Evolutionary conservation across 306 rosid species (phyloP).

Genomic region (Vicia faba): DNA sequence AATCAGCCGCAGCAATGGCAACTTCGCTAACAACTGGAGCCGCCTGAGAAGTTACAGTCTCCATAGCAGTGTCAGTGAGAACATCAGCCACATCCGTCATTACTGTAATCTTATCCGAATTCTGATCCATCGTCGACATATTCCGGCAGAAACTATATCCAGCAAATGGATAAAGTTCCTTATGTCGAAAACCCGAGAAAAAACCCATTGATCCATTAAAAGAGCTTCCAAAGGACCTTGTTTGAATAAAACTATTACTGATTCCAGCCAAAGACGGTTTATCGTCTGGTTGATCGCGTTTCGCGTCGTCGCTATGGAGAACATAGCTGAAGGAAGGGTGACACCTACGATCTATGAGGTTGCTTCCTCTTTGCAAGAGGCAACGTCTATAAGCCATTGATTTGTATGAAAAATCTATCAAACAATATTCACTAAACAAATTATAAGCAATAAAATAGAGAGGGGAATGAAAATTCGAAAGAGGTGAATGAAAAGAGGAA

Average conservation of each 20-base stretch:
- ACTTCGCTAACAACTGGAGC: conserved; percentile 63
- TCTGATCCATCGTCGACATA: conserved; percentile 69
- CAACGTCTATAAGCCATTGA: conserved; percentile 82
- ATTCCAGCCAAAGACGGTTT: conserved; percentile 33
- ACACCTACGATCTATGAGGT: conserved; percentile 56
- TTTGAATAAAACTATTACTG: conserved; percentile 42
- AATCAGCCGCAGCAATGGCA: conserved; percentile 88
- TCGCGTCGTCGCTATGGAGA: conserved; percentile 48
- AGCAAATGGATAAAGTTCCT: conserved; percentile 25
- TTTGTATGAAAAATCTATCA: conserved; percentile 2
- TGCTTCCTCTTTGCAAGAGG: conserved; percentile 58
- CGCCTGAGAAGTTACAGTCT: conserved; percentile 52
- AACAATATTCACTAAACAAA: conserved; percentile 1
- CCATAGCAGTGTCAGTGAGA: conserved; percentile 49
- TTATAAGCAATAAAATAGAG: neutral
- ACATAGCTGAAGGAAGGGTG: conserved; percentile 61
- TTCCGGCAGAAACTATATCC: conserved; percentile 59
- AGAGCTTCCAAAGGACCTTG: conserved; percentile 34
- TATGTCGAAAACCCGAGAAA: conserved; percentile 21
- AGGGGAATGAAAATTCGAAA: neutral
- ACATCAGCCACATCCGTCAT: conserved; percentile 64
- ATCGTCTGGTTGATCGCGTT: neutral
- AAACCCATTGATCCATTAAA: conserved; percentile 41
- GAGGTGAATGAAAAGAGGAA: neutral
- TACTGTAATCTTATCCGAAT: conserved; percentile 55